Conservation (phyloP, 108 stramenopile species). For the Halocafeteria seosinensis region DNA sequence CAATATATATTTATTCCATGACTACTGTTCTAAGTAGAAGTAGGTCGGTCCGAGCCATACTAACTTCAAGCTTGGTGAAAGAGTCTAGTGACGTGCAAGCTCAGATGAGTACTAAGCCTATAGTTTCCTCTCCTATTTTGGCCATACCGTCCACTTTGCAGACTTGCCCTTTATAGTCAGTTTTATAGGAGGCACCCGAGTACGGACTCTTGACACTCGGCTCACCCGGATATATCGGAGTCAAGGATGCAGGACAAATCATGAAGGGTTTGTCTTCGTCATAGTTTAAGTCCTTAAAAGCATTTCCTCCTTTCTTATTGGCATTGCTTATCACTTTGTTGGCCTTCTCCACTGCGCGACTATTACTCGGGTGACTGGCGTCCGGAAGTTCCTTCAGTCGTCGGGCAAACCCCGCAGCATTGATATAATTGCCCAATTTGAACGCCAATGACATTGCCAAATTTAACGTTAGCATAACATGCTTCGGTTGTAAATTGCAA, state of each 20-base stretch:
- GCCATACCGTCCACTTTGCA: constrained; percentile 70
- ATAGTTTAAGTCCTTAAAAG: constrained; percentile 77
- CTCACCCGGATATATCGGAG: constrained; percentile 65
- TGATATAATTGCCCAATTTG: constrained; percentile 89
- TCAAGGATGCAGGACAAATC: constrained; percentile 66
- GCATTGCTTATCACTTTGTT: constrained; percentile 81
- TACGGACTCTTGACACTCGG: constrained; percentile 57
- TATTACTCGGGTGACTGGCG: constrained; percentile 71
- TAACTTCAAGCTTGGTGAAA: too few relatives aligned
- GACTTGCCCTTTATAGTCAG: constrained; percentile 45
- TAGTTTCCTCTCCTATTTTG: constrained; percentile 68
- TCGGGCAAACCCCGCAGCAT: constrained; percentile 85
- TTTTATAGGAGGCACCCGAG: constrained; percentile 61
- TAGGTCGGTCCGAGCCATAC: too few relatives aligned
- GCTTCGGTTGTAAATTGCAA: constrained; percentile 88
- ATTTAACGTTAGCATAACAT: constrained; percentile 77
- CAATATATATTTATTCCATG: too few relatives aligned
- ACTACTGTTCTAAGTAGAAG: too few relatives aligned
- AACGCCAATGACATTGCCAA: constrained; percentile 94
- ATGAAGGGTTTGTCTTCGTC: constrained; percentile 77
- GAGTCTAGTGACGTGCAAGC: too few relatives aligned
- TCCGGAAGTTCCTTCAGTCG: constrained; percentile 87
- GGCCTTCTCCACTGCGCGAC: constrained; percentile 74
- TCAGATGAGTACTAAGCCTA: constrained; percentile 57
- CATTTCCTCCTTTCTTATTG: constrained; percentile 92